Evolutionary conservation across 1,139 yeast genomes (phyloP).

Genomic region (Debaryomycetaceae sp.): DNA sequence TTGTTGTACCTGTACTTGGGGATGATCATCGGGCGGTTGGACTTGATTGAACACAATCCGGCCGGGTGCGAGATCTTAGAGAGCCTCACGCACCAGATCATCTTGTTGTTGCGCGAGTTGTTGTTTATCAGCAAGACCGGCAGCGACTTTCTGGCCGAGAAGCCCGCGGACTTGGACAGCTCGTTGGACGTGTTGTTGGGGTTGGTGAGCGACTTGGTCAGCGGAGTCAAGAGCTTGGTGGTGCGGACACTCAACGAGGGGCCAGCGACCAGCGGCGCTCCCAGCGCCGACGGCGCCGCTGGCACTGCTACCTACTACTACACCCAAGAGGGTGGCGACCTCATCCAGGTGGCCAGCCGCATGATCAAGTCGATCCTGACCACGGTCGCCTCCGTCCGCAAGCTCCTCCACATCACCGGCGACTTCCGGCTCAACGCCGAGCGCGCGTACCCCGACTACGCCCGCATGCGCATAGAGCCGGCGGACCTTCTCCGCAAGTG

Average conservation of each 20-base stretch:
- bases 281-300: constrained; percentile 8
- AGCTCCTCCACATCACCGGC: constrained; percentile 51
- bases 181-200: constrained; percentile 56
- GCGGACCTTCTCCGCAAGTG: constrained; percentile 58
- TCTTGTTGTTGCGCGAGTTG: constrained; percentile 58
- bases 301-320: constrained; percentile 43
- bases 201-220: constrained; percentile 61
- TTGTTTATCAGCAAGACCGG: constrained; percentile 59
- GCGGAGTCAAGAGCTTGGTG: constrained; percentile 60
- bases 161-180: constrained; percentile 46
- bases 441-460: constrained; percentile 71
- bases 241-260: constrained; percentile 45
- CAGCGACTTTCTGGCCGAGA: constrained; percentile 36
- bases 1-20: constrained; percentile 70
- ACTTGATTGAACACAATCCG: constrained; percentile 68
- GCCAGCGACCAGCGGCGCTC: constrained; percentile 5
- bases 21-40: constrained; percentile 65
- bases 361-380: constrained; percentile 57
- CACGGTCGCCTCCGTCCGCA: constrained; percentile 43
- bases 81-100: constrained; percentile 62
- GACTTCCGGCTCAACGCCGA: constrained; percentile 66
- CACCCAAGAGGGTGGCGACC: constrained; percentile 63
- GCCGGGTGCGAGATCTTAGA: constrained; percentile 67
- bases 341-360: constrained; percentile 57
- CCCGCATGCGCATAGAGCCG: constrained; percentile 54